A percentile compares a stretch with the other conserved stretches of the same genome.
phyloP scores from a whole-genome alignment of 2,329 filamentous ascomycete species.

The Fusarium transvaalense region DNA sequence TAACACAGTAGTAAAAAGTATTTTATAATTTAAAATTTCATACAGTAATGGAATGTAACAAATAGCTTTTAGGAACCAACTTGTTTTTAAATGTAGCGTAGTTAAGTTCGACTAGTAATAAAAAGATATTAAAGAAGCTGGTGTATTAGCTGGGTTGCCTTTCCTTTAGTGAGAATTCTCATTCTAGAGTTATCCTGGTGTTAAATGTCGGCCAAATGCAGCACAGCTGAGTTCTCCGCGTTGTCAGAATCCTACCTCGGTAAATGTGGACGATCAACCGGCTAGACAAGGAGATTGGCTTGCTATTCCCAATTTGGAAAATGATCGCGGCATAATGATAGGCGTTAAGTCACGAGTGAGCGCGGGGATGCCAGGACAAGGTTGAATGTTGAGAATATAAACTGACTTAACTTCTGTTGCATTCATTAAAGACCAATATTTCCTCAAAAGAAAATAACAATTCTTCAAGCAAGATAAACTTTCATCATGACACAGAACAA shows the following conservation, averaged over 20 bases:
- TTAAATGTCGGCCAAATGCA: neutral
- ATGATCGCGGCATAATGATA: neutral
- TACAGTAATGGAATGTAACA: no score
- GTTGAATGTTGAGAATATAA: neutral
- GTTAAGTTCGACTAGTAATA: no score
- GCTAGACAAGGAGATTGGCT: conserved; percentile 1
- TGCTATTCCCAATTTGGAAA: conserved; percentile 12
- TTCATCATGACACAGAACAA: neutral
- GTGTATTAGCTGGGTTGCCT: no score
- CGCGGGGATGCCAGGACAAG: conserved; percentile 8
- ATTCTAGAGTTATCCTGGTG: conserved; percentile 1
- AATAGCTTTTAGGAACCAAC: no score
- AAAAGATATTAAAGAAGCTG: no score
- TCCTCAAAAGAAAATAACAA: no score
- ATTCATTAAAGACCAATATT: neutral
- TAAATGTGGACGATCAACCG: neutral
- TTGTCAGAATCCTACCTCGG: conserved; percentile 1
- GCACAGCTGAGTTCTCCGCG: accelerated
- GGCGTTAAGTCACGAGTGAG: neutral
- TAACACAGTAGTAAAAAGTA: no score
- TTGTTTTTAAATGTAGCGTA: no score
- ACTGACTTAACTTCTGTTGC: neutral
- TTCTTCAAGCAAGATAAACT: accelerated
- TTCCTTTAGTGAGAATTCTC: neutral
- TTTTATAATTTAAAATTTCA: no score